Percentiles rank a stretch among this genome's conserved stretches.
phyloP scores from a whole-genome alignment of 2,329 filamentous ascomycete species.

The Alternaria angustiovoidea region DNA sequence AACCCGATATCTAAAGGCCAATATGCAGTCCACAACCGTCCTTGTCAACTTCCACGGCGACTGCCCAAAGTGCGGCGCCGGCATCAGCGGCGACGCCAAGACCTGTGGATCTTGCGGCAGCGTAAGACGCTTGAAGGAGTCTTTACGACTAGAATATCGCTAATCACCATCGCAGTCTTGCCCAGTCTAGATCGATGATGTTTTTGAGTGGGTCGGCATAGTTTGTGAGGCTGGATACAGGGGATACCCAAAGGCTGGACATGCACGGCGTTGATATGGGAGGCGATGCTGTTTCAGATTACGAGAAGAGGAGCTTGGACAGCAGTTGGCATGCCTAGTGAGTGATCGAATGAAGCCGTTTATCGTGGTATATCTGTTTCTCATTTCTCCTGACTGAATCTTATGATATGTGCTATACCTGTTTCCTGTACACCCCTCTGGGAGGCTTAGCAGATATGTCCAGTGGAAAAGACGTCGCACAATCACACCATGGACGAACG shows the following conservation, averaged over 20 bases:
- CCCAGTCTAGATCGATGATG: constrained; percentile 27
- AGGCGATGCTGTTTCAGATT: neutral
- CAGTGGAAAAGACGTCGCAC: neutral
- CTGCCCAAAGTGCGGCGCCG: constrained; percentile 53
- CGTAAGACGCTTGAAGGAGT: constrained; percentile 21
- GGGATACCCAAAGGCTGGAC: neutral
- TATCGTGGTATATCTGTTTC: neutral
- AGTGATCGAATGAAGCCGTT: neutral
- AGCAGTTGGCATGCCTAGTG: neutral
- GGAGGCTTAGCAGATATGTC: neutral
- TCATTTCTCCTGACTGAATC: neutral
- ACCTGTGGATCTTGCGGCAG: constrained; percentile 51
- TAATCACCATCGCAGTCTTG: constrained; percentile 25
- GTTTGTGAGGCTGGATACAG: neutral
- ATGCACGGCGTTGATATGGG: neutral
- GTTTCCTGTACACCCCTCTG: neutral
- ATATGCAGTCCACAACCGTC: constrained; percentile 38
- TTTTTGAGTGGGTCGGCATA: constrained; percentile 2
- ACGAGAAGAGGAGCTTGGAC: neutral
- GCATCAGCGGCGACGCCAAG: constrained; percentile 43
- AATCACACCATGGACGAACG: neutral
- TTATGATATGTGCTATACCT: neutral
- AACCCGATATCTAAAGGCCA: constrained; percentile 7
- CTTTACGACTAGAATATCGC: neutral
- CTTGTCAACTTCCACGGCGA: constrained; percentile 46